Percentiles rank a stretch among this genome's conserved stretches.
These are phyloP conservation scores for Reutealis trisperma DNA, from an alignment of 345 rosid genomes.

Conservation along the genomic window DNA sequence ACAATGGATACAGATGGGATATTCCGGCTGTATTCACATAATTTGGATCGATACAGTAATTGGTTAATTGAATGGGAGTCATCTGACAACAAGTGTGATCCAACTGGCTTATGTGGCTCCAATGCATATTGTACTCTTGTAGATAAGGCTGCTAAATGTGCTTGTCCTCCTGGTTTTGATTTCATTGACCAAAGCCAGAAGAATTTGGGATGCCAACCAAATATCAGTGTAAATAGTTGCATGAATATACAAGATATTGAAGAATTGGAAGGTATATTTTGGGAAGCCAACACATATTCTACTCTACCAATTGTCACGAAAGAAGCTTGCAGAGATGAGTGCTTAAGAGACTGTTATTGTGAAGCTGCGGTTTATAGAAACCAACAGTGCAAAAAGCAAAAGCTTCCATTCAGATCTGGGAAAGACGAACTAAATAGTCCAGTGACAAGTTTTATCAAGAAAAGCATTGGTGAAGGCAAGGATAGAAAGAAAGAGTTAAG, in stretches of 20 bases:
- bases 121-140: neutral
- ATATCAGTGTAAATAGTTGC: neutral
- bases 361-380: neutral
- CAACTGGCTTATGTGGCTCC: neutral
- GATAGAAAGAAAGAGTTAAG: neutral
- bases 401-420: slow-evolving; percentile 11
- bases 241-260: neutral
- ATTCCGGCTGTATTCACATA: slow-evolving; percentile 24
- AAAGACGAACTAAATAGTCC: neutral
- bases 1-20: slow-evolving; percentile 25
- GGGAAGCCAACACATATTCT: neutral
- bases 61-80: slow-evolving; percentile 3
- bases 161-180: neutral
- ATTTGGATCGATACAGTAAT: neutral
- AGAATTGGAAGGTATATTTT: neutral
- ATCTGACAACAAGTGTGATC: neutral
- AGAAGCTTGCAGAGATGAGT: neutral
- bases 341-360: slow-evolving; percentile 1
- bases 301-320: neutral
- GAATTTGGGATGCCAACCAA: neutral
- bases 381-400: neutral
- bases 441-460: neutral
- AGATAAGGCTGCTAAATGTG: neutral
- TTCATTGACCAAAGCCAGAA: neutral
- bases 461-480: neutral